A percentile compares a stretch with the other conserved stretches of the same genome.
Evolutionary conservation across 345 rosid genomes (phyloP).

Genomic region (Geranium rotundifolium): DNA sequence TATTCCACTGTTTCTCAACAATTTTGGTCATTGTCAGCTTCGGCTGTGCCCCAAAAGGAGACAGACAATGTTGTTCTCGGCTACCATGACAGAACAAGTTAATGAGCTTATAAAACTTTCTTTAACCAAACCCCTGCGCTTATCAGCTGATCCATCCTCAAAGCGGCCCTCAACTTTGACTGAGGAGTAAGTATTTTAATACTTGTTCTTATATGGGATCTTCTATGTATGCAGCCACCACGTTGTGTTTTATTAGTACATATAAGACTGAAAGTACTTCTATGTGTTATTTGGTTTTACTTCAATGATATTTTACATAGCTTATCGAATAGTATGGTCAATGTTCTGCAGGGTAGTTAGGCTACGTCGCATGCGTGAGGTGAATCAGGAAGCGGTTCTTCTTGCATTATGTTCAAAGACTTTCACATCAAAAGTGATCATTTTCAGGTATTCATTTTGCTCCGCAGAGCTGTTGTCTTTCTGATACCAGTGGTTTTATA

Average conservation of each 20-base stretch:
- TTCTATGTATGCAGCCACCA: neutral
- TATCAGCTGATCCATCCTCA: slow-evolving; percentile 91
- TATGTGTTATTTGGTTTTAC: neutral
- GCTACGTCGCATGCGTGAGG: slow-evolving; percentile 80
- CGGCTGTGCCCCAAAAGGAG: slow-evolving; percentile 85
- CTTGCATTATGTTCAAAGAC: slow-evolving; percentile 85
- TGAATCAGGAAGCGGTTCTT: slow-evolving; percentile 89
- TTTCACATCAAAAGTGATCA: slow-evolving; percentile 67
- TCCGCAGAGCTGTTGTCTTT: neutral
- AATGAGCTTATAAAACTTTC: slow-evolving; percentile 85
- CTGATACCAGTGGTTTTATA: neutral
- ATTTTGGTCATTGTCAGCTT: slow-evolving; percentile 30
- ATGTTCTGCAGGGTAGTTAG: slow-evolving; percentile 66
- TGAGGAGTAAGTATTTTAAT: slow-evolving; percentile 54
- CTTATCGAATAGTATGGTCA: slow-evolving; percentile 8
- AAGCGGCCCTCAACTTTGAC: slow-evolving; percentile 79
- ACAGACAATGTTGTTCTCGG: slow-evolving; percentile 95
- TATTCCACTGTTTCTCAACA: neutral
- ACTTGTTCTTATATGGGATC: neutral
- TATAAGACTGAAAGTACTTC: neutral
- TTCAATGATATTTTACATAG: neutral
- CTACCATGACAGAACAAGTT: slow-evolving; percentile 97
- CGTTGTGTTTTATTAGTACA: neutral
- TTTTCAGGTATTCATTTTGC: slow-evolving; percentile 59
- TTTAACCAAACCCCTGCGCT: slow-evolving; percentile 83